These are phyloP conservation scores for Myrica gale DNA, from an alignment of 306 rosid species.

Conservation along the genomic window DNA sequence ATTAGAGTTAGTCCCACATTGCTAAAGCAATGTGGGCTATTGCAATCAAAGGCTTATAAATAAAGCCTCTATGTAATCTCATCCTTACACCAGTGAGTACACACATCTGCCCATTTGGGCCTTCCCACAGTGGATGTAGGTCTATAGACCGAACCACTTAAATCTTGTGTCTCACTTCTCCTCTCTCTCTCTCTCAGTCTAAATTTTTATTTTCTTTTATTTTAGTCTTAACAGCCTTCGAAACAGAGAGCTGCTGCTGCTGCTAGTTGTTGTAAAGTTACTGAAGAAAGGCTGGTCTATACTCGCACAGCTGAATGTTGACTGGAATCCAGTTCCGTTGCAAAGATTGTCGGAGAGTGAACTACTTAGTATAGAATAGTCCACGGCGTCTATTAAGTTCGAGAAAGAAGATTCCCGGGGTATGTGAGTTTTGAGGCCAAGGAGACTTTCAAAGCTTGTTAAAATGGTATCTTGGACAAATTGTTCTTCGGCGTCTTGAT, in stretches of 20 bases:
- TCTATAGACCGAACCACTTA: too few relatives aligned
- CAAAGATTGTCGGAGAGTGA: constrained; percentile 46
- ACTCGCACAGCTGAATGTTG: constrained; percentile 27
- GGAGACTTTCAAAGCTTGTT: constrained; percentile 13
- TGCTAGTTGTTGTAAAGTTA: background rate
- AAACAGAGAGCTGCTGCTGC: constrained; percentile 17
- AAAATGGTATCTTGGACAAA: constrained; percentile 31
- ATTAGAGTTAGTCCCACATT: too few relatives aligned
- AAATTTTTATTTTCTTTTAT: too few relatives aligned
- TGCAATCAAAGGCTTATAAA: too few relatives aligned
- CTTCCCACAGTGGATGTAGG: too few relatives aligned
- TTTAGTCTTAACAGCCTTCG: too few relatives aligned
- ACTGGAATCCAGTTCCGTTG: constrained; percentile 29
- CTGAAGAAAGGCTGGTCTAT: constrained; percentile 28
- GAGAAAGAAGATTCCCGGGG: constrained; percentile 58
- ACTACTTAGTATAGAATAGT: constrained; percentile 49
- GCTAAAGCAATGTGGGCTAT: too few relatives aligned
- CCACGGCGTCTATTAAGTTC: constrained; percentile 54
- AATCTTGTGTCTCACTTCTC: too few relatives aligned
- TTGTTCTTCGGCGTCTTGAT: constrained; percentile 27
- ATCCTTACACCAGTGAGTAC: too few relatives aligned
- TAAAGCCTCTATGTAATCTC: too few relatives aligned
- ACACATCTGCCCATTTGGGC: too few relatives aligned
- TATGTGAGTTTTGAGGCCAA: constrained; percentile 27
- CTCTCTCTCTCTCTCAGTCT: too few relatives aligned